Base-by-base conservation (phyloP, 208 protist species). In the Trypanosoma cruzi region DNA sequence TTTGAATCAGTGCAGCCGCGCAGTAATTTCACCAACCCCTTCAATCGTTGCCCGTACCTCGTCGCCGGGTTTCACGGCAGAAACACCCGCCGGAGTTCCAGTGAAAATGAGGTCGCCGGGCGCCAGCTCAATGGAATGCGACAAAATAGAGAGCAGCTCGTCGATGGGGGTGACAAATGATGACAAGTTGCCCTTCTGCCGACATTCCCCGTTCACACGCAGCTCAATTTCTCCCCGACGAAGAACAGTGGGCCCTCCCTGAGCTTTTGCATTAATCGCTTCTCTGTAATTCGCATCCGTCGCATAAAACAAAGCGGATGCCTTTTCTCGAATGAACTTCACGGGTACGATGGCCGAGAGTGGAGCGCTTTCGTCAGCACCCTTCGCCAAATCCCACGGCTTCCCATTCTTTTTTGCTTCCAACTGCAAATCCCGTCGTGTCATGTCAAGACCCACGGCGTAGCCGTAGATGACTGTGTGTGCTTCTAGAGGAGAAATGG, bases 361-460 rank as follows among this genome's bases (percentile, higher is more conserved):
- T 6, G 86, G 87, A 16, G 74, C 81, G 46, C 81, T 77, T 18
- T 90, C 90, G 46, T 97, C 90, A 11, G 78, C 86, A 34, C 90
- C 87, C 70, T 97, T 97, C 18, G 91, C 85, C 7, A 94, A 63
- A 49, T 92, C 88, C 88, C 90, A 96, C 53, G 93, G 93, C 65
- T 79, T 71, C 14, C 90, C 88, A 24, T 81, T 79, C 24, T 52
- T 65, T 66, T 93, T 95, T 2, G 88, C 86, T 49, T 84, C 54
- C n/a, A 68, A 52, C 73, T 97, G 93, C 53, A 95, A 16, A 54
- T 95, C 87, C n/a, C 93, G 82, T 2, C 84, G 82, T 0, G 93
- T 97, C 84, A 97, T 89, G 77, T 97, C 93, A 11, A 97, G 70
- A 24, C 85, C 88, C 11, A 97, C 67, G 4, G 68, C 88, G 62